These are phyloP conservation scores for Tephrocybe sp. DNA, from an alignment of 768 basidiomycete species.

Conservation along the genomic window DNA sequence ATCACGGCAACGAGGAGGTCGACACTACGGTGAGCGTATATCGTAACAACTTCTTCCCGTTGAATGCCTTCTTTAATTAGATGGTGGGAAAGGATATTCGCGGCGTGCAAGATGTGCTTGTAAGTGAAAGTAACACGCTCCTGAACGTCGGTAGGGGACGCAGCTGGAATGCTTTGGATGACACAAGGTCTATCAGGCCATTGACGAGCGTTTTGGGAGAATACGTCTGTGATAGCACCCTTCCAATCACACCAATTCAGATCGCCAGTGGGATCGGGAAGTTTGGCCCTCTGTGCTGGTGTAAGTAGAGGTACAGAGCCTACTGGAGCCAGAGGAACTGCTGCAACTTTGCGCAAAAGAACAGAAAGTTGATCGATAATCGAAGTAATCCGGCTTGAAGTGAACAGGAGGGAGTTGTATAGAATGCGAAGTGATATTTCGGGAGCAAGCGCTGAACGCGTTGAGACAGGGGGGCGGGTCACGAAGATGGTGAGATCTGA, in stretches of 20 bases:
- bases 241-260: conserved; percentile 98
- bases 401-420: conserved; percentile 95
- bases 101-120: conserved; percentile 73
- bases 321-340: conserved; percentile 64
- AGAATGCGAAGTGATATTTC: conserved; percentile 76
- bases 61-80: conserved; percentile 82
- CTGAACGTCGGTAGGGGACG: conserved; percentile 40
- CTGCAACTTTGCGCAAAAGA: conserved; percentile 68
- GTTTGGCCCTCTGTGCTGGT: conserved; percentile 56
- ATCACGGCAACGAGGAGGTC: conserved; percentile 97
- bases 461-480: conserved; percentile 64
- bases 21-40: conserved; percentile 94
- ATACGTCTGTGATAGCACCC: conserved; percentile 94
- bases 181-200: conserved; percentile 88
- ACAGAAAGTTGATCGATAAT: conserved; percentile 85
- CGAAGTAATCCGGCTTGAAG: conserved; percentile 65
- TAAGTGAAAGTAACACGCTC: conserved; percentile 71
- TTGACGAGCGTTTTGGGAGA: conserved; percentile 78
- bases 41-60: conserved; percentile 95
- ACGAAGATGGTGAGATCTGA: conserved; percentile 95
- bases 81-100: conserved; percentile 88
- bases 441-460: conserved; percentile 69
- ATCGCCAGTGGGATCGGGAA: conserved; percentile 85
- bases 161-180: conserved; percentile 65
- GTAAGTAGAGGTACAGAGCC: conserved; percentile 83